Evolutionary conservation across 2,329 filamentous ascomycete genomes (phyloP), one percentile per base, ranked within the genome.

Genomic region (Nigrospora osmanthi): DNA sequence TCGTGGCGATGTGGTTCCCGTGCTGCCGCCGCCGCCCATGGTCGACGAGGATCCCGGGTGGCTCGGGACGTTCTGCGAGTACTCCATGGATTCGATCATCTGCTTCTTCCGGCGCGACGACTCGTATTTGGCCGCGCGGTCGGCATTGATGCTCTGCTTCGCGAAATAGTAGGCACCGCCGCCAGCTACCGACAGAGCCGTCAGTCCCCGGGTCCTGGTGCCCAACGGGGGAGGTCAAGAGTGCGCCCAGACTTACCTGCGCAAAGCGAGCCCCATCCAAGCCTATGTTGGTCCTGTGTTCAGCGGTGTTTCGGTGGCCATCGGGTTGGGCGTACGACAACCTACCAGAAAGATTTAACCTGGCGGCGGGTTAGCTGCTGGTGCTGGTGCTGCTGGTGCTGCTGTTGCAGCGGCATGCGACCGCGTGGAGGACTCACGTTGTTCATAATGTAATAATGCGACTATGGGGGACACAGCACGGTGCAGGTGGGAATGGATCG

Each of bases 151-250:
- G 65, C 83, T 84, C 61, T 81, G 78, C 76, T 98, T 98, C 52
- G 93, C 93, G 64, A 96, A 95, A 72, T 87, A 89, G 75, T 97
- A 98, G 58, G 91, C 89, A 51, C 85, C 87, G 53, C 81, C 93
- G 60, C 91, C 93, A 54, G 90, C 89, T 89, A 60, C 43, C 16
- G 6, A 42, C 28, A 17, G 15, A 28, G 23, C 23, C 23, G 23
- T 28, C 23, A 28, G 23, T 28, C 7, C n/a, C 23, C 23, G 23
- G 6, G 6, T 28, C 23, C 23, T 28, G 10, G 23, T 28, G 5
- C 9, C 7, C 23, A 10, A 7, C 23, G 42, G 42, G n/a, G 23
- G 38, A 17, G 23, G 19, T 28, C 40, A 28, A 43, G 23, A 46
- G 43, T 23, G 38, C 31, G 13, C 14, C 19, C 42, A 10, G 19